phyloP scores from a whole-genome alignment of 164 flowering plant species.

The Taxillus chinensis region DNA sequence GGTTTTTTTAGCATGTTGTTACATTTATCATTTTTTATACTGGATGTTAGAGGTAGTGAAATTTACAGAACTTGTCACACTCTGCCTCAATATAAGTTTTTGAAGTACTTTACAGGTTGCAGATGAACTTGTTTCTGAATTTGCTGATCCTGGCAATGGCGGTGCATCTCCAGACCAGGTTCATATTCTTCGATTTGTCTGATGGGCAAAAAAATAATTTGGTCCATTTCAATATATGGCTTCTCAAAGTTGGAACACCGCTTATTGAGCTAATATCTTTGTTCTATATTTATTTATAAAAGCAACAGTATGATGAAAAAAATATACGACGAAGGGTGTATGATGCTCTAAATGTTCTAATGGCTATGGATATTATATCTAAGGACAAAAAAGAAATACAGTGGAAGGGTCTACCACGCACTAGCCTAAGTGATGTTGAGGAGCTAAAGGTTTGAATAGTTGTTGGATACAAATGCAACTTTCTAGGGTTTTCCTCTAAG shows the following conservation, averaged over 20 bases:
- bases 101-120: constrained; percentile 53
- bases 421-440: constrained; percentile 52
- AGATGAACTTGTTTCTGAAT: constrained; percentile 83
- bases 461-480: neutral
- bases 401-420: constrained; percentile 79
- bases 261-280: neutral
- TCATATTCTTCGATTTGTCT: neutral
- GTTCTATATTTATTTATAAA: neutral
- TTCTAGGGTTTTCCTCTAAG: constrained; percentile 4
- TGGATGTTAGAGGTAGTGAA: too few species aligned
- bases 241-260: neutral
- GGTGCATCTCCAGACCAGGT: constrained; percentile 64
- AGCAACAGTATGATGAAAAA: constrained; percentile 76
- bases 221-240: neutral
- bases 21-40: too few species aligned
- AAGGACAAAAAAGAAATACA: constrained; percentile 81
- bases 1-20: too few species aligned
- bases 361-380: constrained; percentile 87
- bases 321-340: constrained; percentile 81
- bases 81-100: constrained; percentile 10
- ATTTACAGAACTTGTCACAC: neutral
- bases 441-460: constrained; percentile 48
- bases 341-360: constrained; percentile 83
- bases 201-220: too few species aligned
- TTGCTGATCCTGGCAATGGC: constrained; percentile 41